Percentiles rank a stretch among this genome's conserved stretches.
Conservation (phyloP, 2,329 filamentous ascomycete genomes). For the Colletotrichum godetiae region DNA sequence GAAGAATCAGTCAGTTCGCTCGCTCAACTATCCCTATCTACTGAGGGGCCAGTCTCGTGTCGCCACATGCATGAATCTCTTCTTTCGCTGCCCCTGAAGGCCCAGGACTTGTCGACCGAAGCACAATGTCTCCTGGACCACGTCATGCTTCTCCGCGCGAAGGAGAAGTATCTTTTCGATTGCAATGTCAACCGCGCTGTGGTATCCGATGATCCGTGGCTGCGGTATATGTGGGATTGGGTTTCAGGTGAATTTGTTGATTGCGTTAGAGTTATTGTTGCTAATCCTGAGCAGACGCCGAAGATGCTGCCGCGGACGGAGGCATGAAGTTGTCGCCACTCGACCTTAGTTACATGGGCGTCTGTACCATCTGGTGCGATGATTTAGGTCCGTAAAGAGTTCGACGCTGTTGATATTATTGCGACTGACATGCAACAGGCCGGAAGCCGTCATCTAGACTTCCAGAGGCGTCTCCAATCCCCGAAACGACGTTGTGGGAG, state of each 20-base stretch:
- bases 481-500: conserved; percentile 68
- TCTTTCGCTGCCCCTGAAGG: conserved; percentile 56
- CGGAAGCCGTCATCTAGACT: conserved; percentile 60
- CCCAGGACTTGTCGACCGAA: conserved; percentile 59
- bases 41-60: conserved; percentile 56
- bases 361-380: conserved; percentile 78
- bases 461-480: conserved; percentile 54
- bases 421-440: conserved; percentile 50
- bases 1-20: conserved; percentile 45
- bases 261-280: neutral
- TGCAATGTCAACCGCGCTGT: conserved; percentile 73
- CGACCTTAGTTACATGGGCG: conserved; percentile 81
- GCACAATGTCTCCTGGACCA: conserved; percentile 67
- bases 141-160: conserved; percentile 68
- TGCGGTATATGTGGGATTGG: conserved; percentile 85
- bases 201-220: conserved; percentile 77
- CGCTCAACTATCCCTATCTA: conserved; percentile 51
- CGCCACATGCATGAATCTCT: conserved; percentile 69
- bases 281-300: conserved; percentile 61
- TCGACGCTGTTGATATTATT: no score
- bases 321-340: conserved; percentile 77
- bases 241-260: conserved; percentile 66
- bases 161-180: conserved; percentile 73
- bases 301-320: conserved; percentile 71
- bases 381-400: conserved; percentile 64